Percentiles rank a stretch among this genome's conserved stretches.
phyloP scores from a whole-genome alignment of 148 eudicot species.

The Heliamphora exappendiculata region DNA sequence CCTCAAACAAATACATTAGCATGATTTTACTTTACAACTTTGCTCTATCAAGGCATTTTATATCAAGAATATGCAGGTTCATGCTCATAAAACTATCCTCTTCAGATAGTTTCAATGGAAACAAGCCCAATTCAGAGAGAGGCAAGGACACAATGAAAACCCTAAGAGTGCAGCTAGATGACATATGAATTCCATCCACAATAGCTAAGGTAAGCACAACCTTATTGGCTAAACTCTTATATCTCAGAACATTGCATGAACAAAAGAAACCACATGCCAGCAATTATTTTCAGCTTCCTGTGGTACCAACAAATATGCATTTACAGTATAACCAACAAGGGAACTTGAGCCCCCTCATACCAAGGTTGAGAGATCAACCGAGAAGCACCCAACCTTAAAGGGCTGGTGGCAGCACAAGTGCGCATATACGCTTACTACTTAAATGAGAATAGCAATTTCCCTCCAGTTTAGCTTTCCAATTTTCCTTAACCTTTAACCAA shows the following conservation, averaged over 20 bases:
- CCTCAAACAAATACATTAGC: background rate
- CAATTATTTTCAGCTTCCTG: background rate
- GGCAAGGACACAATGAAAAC: background rate
- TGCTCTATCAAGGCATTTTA: background rate
- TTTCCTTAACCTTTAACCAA: background rate
- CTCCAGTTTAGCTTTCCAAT: background rate
- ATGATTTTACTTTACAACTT: background rate
- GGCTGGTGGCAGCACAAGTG: background rate
- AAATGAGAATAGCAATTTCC: background rate
- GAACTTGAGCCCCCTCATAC: background rate
- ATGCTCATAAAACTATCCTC: background rate
- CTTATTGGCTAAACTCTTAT: background rate
- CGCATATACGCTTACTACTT: background rate
- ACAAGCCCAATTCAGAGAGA: background rate
- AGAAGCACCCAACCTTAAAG: background rate
- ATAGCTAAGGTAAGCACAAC: background rate
- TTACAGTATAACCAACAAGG: background rate
- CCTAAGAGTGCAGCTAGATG: background rate
- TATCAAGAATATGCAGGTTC: background rate
- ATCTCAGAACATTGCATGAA: background rate
- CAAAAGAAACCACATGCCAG: background rate
- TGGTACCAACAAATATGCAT: background rate
- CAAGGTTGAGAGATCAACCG: conserved; percentile 1
- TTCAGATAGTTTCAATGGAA: background rate
- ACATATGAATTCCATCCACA: background rate